Evolutionary conservation across 2,329 filamentous ascomycete genomes (phyloP).

Genomic region (Pseudogymnoascus verrucosus): DNA sequence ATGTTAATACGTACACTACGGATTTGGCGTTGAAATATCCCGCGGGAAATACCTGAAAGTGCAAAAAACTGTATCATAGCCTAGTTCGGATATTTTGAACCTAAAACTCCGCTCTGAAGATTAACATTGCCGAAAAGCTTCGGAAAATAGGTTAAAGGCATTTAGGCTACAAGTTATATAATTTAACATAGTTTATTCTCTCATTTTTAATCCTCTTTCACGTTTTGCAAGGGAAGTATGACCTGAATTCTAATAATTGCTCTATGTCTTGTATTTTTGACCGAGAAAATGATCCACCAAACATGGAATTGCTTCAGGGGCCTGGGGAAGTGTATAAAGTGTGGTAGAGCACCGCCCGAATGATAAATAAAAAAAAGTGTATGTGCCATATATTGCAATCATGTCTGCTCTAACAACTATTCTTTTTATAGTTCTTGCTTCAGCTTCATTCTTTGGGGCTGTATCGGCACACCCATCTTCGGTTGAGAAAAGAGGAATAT

Average conservation of each 20-base stretch:
- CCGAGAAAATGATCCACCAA: not conserved
- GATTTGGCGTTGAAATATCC: not conserved
- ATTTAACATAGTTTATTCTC: not conserved
- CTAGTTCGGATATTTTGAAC: not conserved
- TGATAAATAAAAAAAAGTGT: not conserved
- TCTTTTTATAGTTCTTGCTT: not conserved
- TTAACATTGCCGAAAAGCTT: not conserved
- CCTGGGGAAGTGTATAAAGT: not conserved
- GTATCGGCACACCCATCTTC: not conserved
- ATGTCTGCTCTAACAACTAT: not conserved
- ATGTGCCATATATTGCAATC: not conserved
- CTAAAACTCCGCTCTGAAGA: not conserved
- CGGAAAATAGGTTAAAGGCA: not conserved
- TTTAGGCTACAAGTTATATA: not conserved
- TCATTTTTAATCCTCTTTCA: not conserved
- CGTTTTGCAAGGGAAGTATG: not conserved
- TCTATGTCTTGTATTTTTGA: not conserved
- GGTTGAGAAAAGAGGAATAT: not conserved
- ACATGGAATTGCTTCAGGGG: not conserved
- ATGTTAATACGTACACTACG: too few relatives aligned
- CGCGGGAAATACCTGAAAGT: not conserved
- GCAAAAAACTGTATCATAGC: not conserved
- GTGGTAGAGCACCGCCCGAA: not conserved
- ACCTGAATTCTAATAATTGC: not conserved
- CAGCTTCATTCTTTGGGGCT: not conserved